Conservation (phyloP, 345 rosid genomes). For the Pistacia integerrima region DNA sequence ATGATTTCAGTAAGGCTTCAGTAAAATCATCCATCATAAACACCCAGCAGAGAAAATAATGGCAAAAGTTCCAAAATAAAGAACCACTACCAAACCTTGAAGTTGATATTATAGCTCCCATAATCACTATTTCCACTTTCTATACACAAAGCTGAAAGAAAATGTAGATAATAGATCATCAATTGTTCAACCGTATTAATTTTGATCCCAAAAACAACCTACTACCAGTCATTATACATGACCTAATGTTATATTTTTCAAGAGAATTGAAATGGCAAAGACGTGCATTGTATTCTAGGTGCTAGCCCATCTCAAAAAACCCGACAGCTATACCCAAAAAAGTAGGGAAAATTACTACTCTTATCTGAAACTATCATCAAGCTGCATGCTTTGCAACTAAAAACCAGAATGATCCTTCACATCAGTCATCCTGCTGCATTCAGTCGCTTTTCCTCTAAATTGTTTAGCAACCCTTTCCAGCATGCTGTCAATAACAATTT, state of each 20-base stretch:
- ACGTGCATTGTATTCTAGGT: background rate
- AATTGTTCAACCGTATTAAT: background rate
- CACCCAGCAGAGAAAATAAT: background rate
- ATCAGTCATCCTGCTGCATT: background rate
- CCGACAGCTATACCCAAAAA: constrained; percentile 27
- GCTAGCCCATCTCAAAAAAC: constrained; percentile 36
- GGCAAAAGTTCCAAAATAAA: background rate
- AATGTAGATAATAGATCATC: background rate
- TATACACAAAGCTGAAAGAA: background rate
- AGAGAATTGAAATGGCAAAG: background rate
- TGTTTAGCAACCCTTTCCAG: constrained; percentile 18
- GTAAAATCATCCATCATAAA: background rate
- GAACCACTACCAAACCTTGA: background rate
- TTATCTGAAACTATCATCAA: background rate
- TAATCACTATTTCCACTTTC: background rate
- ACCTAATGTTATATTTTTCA: too few relatives aligned
- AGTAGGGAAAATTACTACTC: background rate
- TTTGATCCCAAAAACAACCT: too few relatives aligned
- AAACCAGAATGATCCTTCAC: constrained; percentile 10
- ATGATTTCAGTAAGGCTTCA: too few relatives aligned
- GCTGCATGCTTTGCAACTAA: constrained; percentile 1
- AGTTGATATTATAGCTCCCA: background rate
- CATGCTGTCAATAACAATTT: constrained; percentile 20
- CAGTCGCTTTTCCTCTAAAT: constrained; percentile 2
- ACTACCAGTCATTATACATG: too few relatives aligned